Percentiles rank a stretch among this genome's conserved stretches.
Evolutionary conservation across 805 yeast genomes (phyloP).

Genomic region (Candida tammaniensis): DNA sequence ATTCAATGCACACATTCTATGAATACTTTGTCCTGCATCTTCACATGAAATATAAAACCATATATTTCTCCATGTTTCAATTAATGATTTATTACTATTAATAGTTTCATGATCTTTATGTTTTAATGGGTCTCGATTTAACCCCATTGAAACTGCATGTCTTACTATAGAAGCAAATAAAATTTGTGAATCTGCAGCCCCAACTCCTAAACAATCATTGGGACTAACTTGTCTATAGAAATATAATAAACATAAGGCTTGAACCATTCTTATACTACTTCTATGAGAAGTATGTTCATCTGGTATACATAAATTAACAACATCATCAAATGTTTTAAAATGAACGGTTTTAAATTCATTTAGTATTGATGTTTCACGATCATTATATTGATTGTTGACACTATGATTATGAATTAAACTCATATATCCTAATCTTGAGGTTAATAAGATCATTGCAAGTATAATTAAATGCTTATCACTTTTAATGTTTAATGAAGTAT

Average conservation of each 20-base stretch:
- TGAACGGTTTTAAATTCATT: conserved; percentile 28
- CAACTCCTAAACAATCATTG: conserved; percentile 40
- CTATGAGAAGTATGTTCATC: conserved; percentile 27
- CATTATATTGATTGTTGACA: conserved; percentile 22
- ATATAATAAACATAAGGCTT: conserved; percentile 28
- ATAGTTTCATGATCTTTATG: conserved; percentile 29
- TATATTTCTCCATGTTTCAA: conserved; percentile 33
- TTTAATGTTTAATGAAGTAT: conserved; percentile 21
- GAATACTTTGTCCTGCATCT: conserved; percentile 33
- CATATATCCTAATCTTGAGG: conserved; percentile 36
- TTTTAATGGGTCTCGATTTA: conserved; percentile 37
- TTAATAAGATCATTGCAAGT: conserved; percentile 28
- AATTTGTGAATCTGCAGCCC: conserved; percentile 38
- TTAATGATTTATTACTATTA: conserved; percentile 22
- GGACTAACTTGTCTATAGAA: conserved; percentile 39
- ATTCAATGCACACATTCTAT: conserved; percentile 29
- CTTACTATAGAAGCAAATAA: conserved; percentile 34
- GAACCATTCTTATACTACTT: conserved; percentile 35
- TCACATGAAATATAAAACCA: conserved; percentile 30
- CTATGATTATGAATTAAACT: conserved; percentile 35
- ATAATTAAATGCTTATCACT: conserved; percentile 30
- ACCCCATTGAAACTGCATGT: conserved; percentile 40
- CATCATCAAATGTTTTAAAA: conserved; percentile 26
- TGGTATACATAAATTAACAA: conserved; percentile 33
- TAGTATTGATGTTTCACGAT: conserved; percentile 25